Evolutionary conservation across 352 stramenopile species (phyloP).

Genomic region (Ochromonadaceae sp.): DNA sequence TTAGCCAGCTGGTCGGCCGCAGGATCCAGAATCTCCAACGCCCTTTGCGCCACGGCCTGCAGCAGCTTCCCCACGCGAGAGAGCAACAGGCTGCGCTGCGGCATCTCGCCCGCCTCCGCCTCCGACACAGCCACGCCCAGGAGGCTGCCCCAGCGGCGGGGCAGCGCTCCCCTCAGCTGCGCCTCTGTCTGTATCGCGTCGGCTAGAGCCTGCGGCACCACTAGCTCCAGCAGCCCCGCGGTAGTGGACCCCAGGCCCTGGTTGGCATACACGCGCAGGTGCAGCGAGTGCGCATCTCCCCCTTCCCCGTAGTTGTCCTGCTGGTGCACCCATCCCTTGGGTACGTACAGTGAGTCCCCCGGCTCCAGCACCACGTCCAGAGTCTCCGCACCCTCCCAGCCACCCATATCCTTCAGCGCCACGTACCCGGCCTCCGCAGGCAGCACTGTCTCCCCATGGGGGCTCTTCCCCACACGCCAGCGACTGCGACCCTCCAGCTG

Average conservation of each 20-base stretch:
- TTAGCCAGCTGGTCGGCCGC: slow-evolving; percentile 49
- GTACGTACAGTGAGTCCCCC: slow-evolving; percentile 52
- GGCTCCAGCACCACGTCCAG: slow-evolving; percentile 42
- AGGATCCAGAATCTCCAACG: slow-evolving; percentile 39
- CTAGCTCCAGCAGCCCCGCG: slow-evolving; percentile 41
- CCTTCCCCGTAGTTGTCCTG: slow-evolving; percentile 32
- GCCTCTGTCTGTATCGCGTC: not conserved
- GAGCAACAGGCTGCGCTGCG: slow-evolving; percentile 35
- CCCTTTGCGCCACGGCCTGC: not conserved
- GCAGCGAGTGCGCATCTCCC: slow-evolving; percentile 24
- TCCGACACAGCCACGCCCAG: slow-evolving; percentile 42
- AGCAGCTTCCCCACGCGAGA: slow-evolving; percentile 12
- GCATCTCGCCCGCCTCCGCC: slow-evolving; percentile 34
- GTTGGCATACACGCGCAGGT: slow-evolving; percentile 46
- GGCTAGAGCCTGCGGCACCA: slow-evolving; percentile 42
- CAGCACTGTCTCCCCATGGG: not conserved
- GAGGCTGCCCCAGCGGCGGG: slow-evolving; percentile 42
- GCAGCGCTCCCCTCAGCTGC: slow-evolving; percentile 40
- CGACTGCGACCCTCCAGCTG: slow-evolving; percentile 6
- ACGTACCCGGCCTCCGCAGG: not conserved
- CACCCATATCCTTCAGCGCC: too few species aligned
- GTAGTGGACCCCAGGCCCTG: slow-evolving; percentile 42
- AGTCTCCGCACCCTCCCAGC: not conserved
- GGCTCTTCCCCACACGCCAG: not conserved
- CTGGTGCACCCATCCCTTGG: slow-evolving; percentile 50